Base-by-base conservation (phyloP, 1,284 basidiomycete genomes). In the Pyrrhoderma lamaoense region DNA sequence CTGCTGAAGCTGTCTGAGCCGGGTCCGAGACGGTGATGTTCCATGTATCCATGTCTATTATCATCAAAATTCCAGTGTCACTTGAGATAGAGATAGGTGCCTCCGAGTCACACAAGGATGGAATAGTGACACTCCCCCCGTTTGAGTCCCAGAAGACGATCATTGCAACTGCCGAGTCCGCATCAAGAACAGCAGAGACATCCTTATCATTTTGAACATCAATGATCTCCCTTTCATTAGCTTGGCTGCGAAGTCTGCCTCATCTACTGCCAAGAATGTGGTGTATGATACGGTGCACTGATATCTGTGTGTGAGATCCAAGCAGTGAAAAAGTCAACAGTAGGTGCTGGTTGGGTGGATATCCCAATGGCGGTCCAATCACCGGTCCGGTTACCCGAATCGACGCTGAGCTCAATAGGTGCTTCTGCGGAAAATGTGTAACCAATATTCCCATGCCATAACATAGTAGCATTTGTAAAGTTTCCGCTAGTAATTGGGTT, bases 351-450 rank as follows among this genome's bases (percentile, higher is more conserved):
- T 46, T 73, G 69, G 0, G 65, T 68, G 3, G 80, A 81, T 9
- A 75, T 82, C n/a, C 82, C 82, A 53, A 85, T 79, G 3, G 65
- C 60, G n/a, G 73, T 68, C 83, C 83, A 86, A 56, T 76, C 69
- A 1, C 82, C 82, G 0, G 73, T 74, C 54, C 70, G 70, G 27
- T 69, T 57, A 2, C 75, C 76, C 5, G 73, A 62, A 37, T 74
- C 64, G 8, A 82, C 60, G 2, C 73, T 73, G n/a, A 80, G 59
- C n/a, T 63, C 65, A 38, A 70, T 56, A 22, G 38, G 27, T 19
- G 13, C n/a, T 19, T 34, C 21, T 45, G 31, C 5, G 11, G 49
- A 36, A 54, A 81, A 76, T 0, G 63, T 57, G 57, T 83, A 82
- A 4, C 80, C 80, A 22, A 81, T 70, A 39, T 70, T 69, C 13